Percentiles rank a stretch among this genome's conserved stretches.
phyloP scores from a whole-genome alignment of 306 rosid genomes.

The Ochetophila trinervis region DNA sequence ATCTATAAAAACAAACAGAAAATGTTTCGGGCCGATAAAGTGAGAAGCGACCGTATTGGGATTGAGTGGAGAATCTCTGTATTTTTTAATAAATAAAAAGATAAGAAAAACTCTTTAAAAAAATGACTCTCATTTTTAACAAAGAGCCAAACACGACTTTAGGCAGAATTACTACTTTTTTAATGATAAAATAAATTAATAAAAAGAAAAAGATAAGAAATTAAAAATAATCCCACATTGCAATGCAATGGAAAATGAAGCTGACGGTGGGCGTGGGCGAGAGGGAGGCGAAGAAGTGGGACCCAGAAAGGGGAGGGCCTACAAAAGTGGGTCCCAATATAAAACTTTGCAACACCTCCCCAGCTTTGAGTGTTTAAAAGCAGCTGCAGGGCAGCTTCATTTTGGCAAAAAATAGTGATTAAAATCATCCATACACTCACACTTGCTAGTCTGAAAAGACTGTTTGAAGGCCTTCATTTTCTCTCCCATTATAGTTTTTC shows the following conservation, averaged over 20 bases:
- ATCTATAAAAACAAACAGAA: background rate
- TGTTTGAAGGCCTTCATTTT: slow-evolving; percentile 13
- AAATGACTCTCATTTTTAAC: background rate
- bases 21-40: slow-evolving; percentile 5
- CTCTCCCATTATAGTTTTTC: slow-evolving; percentile 18
- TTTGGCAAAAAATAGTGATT: slow-evolving; percentile 13
- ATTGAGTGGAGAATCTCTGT: slow-evolving; percentile 42
- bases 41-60: slow-evolving; percentile 37
- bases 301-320: slow-evolving; percentile 9
- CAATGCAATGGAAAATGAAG: background rate
- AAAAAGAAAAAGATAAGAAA: background rate
- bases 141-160: slow-evolving; percentile 19
- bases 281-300: slow-evolving; percentile 35
- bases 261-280: background rate
- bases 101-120: slow-evolving; percentile 7
- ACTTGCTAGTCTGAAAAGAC: slow-evolving; percentile 2
- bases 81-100: slow-evolving; percentile 5
- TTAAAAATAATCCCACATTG: background rate
- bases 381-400: slow-evolving; percentile 54
- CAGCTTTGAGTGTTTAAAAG: slow-evolving; percentile 43
- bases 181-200: background rate
- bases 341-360: slow-evolving; percentile 12
- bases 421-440: background rate
- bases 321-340: slow-evolving; percentile 37
- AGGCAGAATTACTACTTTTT: background rate